Evolutionary conservation across 1,139 yeast genomes (phyloP), one percentile per base, ranked within the genome.

Genomic region (Taphrina confusa): DNA sequence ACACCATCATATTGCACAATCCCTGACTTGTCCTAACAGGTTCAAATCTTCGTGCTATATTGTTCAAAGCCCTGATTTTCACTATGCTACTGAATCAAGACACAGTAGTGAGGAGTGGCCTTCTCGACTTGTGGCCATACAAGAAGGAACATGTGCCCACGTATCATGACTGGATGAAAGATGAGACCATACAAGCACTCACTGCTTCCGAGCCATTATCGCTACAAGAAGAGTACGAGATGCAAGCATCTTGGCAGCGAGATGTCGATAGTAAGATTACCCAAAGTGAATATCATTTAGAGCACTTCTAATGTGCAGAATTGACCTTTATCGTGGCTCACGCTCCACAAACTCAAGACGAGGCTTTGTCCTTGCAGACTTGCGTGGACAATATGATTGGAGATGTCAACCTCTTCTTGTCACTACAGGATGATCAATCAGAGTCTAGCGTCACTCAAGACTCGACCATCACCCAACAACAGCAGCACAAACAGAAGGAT

Each of bases 191-290:
- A 11, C 50, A 14, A 9, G 57, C 20, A n/a, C 33, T 49, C 22
- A 60, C 62, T 6, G 58, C 60, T 20, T 60, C 62, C 8, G 62
- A 60, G 40, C 57, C 60, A 8, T 46, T 60, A 4, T 28, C 56
- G 16, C 33, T 55, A n/a, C 56, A 55, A 22, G 60, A 60, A 27
- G 62, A 60, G 28, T 60, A 54, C 30, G 56, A 39, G 8, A 60
- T 60, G 62, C 62, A 60, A 20, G 30, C 28, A 8, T 34, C 51
- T 4, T 60, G 62, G 62, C 49, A 33, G 18, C 52, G 33, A 27
- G 62, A 60, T 34, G 34, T 30, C 4, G 62, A 60, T 28, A 60
- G 61, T 57, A 42, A 30, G 57, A n/a, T n/a, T n/a, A n/a, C n/a
- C n/a, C n/a, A n/a, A n/a, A n/a, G n/a, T n/a, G n/a, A n/a, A n/a